Evolutionary conservation across 2,329 filamentous ascomycete genomes (phyloP), one percentile per base, ranked within the genome.

Genomic region (Diaporthe sp.): DNA sequence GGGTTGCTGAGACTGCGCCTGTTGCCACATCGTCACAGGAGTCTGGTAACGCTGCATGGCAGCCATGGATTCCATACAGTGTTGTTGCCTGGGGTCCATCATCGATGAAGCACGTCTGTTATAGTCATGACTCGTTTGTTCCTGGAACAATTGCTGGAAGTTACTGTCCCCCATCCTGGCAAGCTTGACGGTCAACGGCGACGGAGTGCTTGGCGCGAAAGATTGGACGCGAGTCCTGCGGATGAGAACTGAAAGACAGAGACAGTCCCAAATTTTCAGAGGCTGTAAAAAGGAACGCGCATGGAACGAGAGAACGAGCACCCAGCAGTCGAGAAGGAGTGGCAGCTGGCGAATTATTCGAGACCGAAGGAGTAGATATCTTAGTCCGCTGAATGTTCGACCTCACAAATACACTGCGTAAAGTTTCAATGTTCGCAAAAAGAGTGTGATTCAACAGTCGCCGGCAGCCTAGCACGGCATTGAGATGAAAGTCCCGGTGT

Each of bases 11-110:
- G 73, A 25, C 5, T 71, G 73, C n/a, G 72, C 60, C 12, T 75
- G 68, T 34, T 73, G 75, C 75, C 75, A 77, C 73, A 75, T 65
- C 34, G 73, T 57, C 39, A 75, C 39, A 25, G 75, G 70, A 37
- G 44, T 63, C 37, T 77, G 75, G 13, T 73, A 77, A 37, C 72
- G 58, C 34, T 73, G 75, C 53, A 75, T 75, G 61, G 75, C 28
- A 42, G 73, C 55, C 57, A 74, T 71, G 20, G 73, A 73, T 42
- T 77, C 75, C 42, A 77, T 60, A 72, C 61, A 73, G 34, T 51
- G 70, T 37, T 65, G 73, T 20, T 74, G 53, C 31, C 73, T 51
- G 7, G 63, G 68, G 5, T 75, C 73, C 70, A 74, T 55, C 31
- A 71, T 51, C 1, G 73, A 71, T 4, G 74, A 68, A 42, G 70